These are phyloP conservation scores for Blastocystis sp. DNA, from an alignment of 352 stramenopile genomes.

Conservation along the genomic window DNA sequence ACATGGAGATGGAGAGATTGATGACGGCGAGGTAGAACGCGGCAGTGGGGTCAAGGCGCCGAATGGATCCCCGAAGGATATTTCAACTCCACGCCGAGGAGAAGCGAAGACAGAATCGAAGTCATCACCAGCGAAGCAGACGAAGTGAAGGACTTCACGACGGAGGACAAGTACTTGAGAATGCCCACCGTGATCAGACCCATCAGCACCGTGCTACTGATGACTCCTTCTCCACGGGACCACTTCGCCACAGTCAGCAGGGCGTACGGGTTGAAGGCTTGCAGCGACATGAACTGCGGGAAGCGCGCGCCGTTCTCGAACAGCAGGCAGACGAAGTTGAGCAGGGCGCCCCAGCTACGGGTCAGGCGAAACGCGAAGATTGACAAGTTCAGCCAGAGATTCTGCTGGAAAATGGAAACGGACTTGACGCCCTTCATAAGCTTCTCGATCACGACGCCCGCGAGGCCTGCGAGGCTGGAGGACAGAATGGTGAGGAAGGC, in stretches of 20 bases:
- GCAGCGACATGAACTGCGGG: slow-evolving; percentile 35
- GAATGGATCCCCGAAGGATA: slow-evolving; percentile 7
- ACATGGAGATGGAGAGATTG: slow-evolving; percentile 43
- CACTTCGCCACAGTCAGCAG: slow-evolving; percentile 57
- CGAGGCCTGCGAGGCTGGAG: slow-evolving; percentile 7
- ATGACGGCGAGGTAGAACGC: slow-evolving; percentile 52
- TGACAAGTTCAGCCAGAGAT: slow-evolving; percentile 68
- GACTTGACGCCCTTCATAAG: slow-evolving; percentile 59
- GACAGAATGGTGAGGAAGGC: slow-evolving; percentile 24
- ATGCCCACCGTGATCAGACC: slow-evolving; percentile 61
- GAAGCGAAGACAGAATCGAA: slow-evolving; percentile 30
- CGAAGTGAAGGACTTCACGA: slow-evolving; percentile 69
- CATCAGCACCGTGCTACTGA: slow-evolving; percentile 40
- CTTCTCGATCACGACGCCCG: slow-evolving; percentile 68
- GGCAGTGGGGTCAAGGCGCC: slow-evolving; percentile 16
- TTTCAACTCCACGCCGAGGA: slow-evolving; percentile 56
- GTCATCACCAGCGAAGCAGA: slow-evolving; percentile 62
- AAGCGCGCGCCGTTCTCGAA: slow-evolving; percentile 42
- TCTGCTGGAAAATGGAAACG: slow-evolving; percentile 67
- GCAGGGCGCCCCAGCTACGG: slow-evolving; percentile 23
- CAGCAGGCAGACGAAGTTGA: slow-evolving; percentile 57
- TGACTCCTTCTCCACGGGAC: background rate
- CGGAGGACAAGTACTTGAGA: slow-evolving; percentile 54
- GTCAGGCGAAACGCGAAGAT: background rate
- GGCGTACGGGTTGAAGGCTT: slow-evolving; percentile 28